Evolutionary conservation across 495 filamentous ascomycete genomes (phyloP).

Genomic region (Pyrenula massariospora): DNA sequence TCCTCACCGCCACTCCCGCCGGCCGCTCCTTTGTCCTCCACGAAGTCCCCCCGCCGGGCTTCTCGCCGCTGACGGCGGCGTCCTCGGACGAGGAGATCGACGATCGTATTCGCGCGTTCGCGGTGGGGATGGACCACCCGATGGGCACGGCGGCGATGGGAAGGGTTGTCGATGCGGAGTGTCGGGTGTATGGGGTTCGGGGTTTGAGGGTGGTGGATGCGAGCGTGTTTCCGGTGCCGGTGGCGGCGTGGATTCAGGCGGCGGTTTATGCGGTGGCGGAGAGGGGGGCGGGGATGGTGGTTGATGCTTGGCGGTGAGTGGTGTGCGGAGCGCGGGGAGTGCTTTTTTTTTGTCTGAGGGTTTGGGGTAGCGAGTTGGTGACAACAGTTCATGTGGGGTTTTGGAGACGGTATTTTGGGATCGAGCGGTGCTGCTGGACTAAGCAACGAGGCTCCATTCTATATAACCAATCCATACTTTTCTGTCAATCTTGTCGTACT

Average conservation of each 20-base stretch:
- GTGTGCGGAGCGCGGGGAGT: too few relatives aligned
- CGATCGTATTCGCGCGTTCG: slow-evolving; percentile 3
- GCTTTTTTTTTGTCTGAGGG: too few relatives aligned
- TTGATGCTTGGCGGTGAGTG: neutral
- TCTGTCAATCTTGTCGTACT: too few relatives aligned
- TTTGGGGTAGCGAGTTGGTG: too few relatives aligned
- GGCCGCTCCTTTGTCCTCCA: neutral
- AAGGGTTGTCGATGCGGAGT: slow-evolving; percentile 44
- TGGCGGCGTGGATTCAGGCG: slow-evolving; percentile 10
- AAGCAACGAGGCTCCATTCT: too few relatives aligned
- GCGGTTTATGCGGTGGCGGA: neutral
- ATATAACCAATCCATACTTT: too few relatives aligned
- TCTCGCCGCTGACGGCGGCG: slow-evolving; percentile 1
- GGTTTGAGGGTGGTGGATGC: slow-evolving; percentile 49
- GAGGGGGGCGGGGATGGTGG: neutral
- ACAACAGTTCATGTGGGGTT: too few relatives aligned
- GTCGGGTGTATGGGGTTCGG: slow-evolving; percentile 37
- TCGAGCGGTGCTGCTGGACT: too few relatives aligned
- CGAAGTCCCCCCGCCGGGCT: neutral
- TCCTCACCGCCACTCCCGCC: slow-evolving; percentile 6
- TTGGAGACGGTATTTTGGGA: too few relatives aligned
- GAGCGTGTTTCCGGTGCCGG: slow-evolving; percentile 39
- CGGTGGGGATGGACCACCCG: slow-evolving; percentile 18
- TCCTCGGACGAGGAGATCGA: slow-evolving; percentile 14
- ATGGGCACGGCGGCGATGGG: slow-evolving; percentile 40